Evolutionary conservation across 768 basidiomycete species (phyloP), one percentile per base, ranked within the genome.

Genomic region (Leccinellum luteum): DNA sequence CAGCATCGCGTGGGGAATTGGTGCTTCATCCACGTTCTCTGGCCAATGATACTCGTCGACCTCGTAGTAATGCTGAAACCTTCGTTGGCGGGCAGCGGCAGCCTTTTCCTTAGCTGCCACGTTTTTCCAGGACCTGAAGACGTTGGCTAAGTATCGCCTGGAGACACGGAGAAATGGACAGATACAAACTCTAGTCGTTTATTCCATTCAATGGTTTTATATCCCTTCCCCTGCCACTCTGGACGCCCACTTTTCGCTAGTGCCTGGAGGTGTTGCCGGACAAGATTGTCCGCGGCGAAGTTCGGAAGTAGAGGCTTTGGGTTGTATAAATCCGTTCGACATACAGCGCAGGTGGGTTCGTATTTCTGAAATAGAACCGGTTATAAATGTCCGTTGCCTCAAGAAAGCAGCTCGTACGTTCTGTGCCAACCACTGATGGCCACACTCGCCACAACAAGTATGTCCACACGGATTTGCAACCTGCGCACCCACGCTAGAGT

Each of bases 391-490:
- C 28, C 51, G 49, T 31, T 27, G 32, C 25, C 28, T 8, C 44
- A 45, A 10, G 66, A 21, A 47, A 21, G 15, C 3, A 21, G 43
- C 13, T 35, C 80, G 45, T 57, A 86, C 87, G 55, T 80, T 82
- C 64, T 78, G 76, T 41, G 65, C 63, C 52, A 83, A 73, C 88
- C 88, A 90, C 56, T 75, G 69, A 71, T 80, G 77, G 12, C 81
- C 82, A 64, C 89, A 91, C 43, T 81, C 78, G 8, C 85, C 89
- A 57, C 89, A 91, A 58, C 80, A 81, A 25, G 81, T 84, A 65
- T 91, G 89, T 13, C 89, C 89, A 63, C 89, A 91, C 3, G 89
- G 86, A 64, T 84, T 87, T 23, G 81, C 78, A 27, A 84, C 59
- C 66, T 90, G 84, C 4, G 86, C 76, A 31, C 78, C 81, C 32